A percentile compares a stretch with the other conserved stretches of the same genome.
phyloP scores from a whole-genome alignment of 192 early-diverging fungal species.

The Thoreauomyces humboldtii region DNA sequence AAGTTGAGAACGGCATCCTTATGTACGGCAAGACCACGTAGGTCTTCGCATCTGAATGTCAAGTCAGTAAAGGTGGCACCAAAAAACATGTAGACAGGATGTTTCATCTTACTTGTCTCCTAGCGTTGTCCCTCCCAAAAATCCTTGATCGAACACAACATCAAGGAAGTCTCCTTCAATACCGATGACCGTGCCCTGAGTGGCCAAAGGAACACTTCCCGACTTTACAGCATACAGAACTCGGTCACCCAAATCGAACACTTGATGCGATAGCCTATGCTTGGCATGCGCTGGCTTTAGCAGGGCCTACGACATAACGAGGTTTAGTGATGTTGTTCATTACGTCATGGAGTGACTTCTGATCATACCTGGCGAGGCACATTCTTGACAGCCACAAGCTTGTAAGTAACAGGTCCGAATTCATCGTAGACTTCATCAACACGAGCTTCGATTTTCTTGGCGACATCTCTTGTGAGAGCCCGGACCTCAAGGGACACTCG shows the following conservation, averaged over 20 bases:
- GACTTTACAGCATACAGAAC: conserved; percentile 69
- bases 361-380: conserved; percentile 40
- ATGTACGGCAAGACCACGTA: conserved; percentile 70
- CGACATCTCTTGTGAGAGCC: conserved; percentile 60
- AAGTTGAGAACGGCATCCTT: conserved; percentile 71
- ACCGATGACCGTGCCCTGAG: conserved; percentile 81
- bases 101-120: conserved; percentile 52
- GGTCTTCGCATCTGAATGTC: conserved; percentile 58
- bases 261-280: conserved; percentile 69
- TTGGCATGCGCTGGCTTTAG: conserved; percentile 79
- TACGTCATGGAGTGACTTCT: not conserved
- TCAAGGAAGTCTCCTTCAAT: conserved; percentile 75
- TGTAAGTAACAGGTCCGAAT: conserved; percentile 17
- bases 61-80: not conserved
- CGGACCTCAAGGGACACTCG: conserved; percentile 59
- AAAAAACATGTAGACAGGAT: no score
- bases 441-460: conserved; percentile 56
- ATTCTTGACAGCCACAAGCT: conserved; percentile 39
- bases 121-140: conserved; percentile 77
- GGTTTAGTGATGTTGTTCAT: conserved; percentile 27
- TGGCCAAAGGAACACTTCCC: conserved; percentile 76
- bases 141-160: conserved; percentile 80
- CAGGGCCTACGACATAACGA: conserved; percentile 58
- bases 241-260: conserved; percentile 84
- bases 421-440: conserved; percentile 47